Evolutionary conservation across 257 asterid species (phyloP).

Genomic region (Forsythia suspensa): DNA sequence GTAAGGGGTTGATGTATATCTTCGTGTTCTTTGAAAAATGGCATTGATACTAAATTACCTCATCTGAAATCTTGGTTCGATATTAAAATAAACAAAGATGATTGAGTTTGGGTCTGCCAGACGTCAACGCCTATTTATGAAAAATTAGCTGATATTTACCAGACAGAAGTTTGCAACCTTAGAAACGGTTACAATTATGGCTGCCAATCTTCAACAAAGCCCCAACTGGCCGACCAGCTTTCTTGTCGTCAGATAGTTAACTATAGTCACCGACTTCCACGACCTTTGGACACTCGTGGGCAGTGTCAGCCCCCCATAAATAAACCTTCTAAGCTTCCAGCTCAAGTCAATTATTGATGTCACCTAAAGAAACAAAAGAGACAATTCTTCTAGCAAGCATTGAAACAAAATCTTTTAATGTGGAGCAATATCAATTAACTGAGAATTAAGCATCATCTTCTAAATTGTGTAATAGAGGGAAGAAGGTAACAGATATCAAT

Average conservation of each 20-base stretch:
- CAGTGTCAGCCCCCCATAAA: not conserved
- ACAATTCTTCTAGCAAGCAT: no score
- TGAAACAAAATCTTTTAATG: not conserved
- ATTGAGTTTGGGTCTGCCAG: no score
- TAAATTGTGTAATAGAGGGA: not conserved
- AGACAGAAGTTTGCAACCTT: not conserved
- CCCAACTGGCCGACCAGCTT: not conserved
- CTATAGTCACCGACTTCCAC: not conserved
- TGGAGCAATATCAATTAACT: not conserved
- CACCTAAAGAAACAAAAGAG: not conserved
- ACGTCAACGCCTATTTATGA: no score
- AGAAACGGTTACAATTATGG: not conserved
- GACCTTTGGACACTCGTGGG: not conserved
- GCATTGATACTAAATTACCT: no score
- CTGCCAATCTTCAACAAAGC: not conserved
- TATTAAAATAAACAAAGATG: no score
- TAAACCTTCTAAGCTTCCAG: not conserved
- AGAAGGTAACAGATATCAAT: not conserved
- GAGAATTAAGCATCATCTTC: not conserved
- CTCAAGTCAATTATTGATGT: not conserved
- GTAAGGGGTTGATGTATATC: no score
- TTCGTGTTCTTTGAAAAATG: no score
- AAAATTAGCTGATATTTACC: not conserved
- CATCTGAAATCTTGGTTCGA: no score
- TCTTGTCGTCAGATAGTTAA: no score